Conservation (phyloP, 2,329 filamentous ascomycete species). For the Colletotrichum coccodes region DNA sequence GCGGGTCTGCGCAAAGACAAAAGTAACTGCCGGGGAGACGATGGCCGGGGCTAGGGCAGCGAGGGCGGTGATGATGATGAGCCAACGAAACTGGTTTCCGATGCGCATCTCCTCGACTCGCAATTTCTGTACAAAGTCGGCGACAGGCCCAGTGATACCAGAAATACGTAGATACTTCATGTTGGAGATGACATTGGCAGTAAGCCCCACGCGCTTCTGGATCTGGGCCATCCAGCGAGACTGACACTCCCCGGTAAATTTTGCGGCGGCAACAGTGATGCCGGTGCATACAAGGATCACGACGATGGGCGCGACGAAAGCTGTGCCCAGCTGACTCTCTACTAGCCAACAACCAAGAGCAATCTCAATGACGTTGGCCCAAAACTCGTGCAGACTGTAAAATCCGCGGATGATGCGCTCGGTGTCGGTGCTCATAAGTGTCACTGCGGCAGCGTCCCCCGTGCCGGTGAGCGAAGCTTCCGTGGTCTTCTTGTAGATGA, state of each 20-base stretch:
- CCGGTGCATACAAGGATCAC: constrained; percentile 39
- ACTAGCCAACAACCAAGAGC: constrained; percentile 46
- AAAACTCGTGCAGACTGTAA: constrained; percentile 44
- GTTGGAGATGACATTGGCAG: constrained; percentile 36
- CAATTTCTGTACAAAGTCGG: constrained; percentile 36
- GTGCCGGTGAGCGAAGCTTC: constrained; percentile 36
- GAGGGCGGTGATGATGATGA: constrained; percentile 40
- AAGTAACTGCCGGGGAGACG: constrained; percentile 47
- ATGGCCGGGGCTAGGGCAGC: constrained; percentile 46
- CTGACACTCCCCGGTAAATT: constrained; percentile 37
- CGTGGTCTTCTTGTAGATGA: constrained; percentile 45
- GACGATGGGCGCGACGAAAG: constrained; percentile 44
- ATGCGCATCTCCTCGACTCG: constrained; percentile 38
- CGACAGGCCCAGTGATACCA: constrained; percentile 41
- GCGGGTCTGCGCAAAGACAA: constrained; percentile 37
- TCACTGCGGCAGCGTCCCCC: constrained; percentile 45
- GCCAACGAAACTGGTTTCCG: constrained; percentile 36
- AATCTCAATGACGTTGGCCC: constrained; percentile 45
- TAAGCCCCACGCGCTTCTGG: constrained; percentile 40
- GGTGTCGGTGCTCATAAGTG: constrained; percentile 50
- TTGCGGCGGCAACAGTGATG: constrained; percentile 31
- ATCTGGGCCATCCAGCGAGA: constrained; percentile 43
- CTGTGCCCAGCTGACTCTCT: constrained; percentile 41
- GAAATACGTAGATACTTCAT: constrained; percentile 44
- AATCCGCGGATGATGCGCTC: constrained; percentile 46